Percentiles rank a stretch among this genome's conserved stretches.
Evolutionary conservation across 208 protist species (phyloP).

Genomic region (Wallacemonas rigidus): DNA sequence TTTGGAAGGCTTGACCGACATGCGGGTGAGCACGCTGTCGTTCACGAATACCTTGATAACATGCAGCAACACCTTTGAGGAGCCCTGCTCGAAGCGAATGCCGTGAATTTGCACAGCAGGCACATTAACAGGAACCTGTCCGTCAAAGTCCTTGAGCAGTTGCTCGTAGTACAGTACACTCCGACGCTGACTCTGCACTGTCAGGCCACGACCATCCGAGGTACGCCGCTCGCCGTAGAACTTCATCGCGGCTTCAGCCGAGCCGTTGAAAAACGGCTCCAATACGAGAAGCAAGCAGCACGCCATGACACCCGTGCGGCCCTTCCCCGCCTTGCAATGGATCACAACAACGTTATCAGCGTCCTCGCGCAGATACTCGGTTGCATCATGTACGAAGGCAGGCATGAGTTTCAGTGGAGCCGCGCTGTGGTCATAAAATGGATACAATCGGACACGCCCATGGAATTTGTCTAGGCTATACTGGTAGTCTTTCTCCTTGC

Average conservation of each 20-base stretch:
- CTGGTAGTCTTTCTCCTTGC: slow-evolving; percentile 71
- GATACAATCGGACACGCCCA: slow-evolving; percentile 65
- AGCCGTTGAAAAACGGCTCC: slow-evolving; percentile 37
- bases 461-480: slow-evolving; percentile 75
- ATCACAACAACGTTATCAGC: slow-evolving; percentile 85
- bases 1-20: slow-evolving; percentile 4
- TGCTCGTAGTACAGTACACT: slow-evolving; percentile 74
- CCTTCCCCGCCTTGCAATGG: slow-evolving; percentile 97
- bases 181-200: slow-evolving; percentile 79
- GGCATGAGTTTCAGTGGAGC: slow-evolving; percentile 85
- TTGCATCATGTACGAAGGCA: slow-evolving; percentile 46
- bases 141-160: slow-evolving; percentile 39
- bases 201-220: slow-evolving; percentile 83
- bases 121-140: slow-evolving; percentile 35
- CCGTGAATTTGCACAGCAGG: slow-evolving; percentile 32
- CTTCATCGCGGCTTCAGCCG: slow-evolving; percentile 57
- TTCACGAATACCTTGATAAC: slow-evolving; percentile 23
- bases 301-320: slow-evolving; percentile 95
- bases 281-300: slow-evolving; percentile 69
- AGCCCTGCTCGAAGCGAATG: slow-evolving; percentile 29
- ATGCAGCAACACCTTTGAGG: slow-evolving; percentile 27
- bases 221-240: slow-evolving; percentile 83
- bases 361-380: slow-evolving; percentile 42
- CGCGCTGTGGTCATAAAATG: slow-evolving; percentile 95
- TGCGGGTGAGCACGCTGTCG: slow-evolving; percentile 6